Evolutionary conservation across 225 moss, liverwort and hornwort species (phyloP).

Genomic region (Pseudisothecium myosuroides): DNA sequence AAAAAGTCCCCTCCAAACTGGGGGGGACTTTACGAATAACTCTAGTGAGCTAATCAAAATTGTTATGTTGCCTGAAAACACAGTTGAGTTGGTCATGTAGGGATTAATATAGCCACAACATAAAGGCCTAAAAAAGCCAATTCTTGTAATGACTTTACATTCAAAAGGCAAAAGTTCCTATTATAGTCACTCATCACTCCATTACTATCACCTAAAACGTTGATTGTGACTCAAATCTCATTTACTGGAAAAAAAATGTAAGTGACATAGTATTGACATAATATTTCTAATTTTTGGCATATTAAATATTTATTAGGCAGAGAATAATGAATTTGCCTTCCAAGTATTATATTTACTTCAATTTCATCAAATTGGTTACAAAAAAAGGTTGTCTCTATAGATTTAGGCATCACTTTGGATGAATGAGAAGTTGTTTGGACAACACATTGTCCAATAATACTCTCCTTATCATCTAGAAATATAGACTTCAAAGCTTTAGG

Average conservation of each 20-base stretch:
- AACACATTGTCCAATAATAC: background rate
- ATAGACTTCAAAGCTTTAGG: background rate
- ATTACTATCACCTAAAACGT: background rate
- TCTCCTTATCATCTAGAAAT: background rate
- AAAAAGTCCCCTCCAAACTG: too few species aligned
- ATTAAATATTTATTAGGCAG: background rate
- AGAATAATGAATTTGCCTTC: background rate
- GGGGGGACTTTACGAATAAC: too few species aligned
- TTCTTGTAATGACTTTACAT: too few species aligned
- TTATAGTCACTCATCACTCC: background rate
- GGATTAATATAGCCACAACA: too few species aligned
- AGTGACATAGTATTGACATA: background rate
- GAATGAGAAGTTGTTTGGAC: background rate
- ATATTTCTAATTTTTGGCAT: background rate
- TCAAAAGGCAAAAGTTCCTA: too few species aligned
- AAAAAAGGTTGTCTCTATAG: background rate
- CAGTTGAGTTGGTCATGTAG: too few species aligned
- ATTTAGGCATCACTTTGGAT: background rate
- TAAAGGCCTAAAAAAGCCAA: too few species aligned
- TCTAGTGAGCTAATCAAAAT: too few species aligned
- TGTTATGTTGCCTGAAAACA: too few species aligned
- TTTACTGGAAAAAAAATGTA: too few species aligned
- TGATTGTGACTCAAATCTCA: background rate
- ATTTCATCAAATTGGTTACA: background rate
- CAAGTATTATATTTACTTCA: background rate